A percentile compares a stretch with the other conserved stretches of the same genome.
These are phyloP conservation scores for Asterionellopsis glacialis DNA, from an alignment of 108 stramenopile species.

Conservation along the genomic window DNA sequence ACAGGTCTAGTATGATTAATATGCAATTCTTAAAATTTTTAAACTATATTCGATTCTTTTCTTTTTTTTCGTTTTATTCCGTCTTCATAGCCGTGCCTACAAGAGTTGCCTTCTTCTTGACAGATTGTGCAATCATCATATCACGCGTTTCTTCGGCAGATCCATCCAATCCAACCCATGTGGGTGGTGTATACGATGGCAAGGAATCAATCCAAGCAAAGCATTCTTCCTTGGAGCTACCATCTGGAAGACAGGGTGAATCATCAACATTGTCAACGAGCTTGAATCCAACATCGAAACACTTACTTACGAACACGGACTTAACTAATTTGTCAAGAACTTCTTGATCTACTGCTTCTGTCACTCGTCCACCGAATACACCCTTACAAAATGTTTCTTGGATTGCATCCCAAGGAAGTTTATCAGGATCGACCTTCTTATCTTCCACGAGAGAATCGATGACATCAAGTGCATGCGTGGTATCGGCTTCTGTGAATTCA, in stretches of 20 bases:
- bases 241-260: slow-evolving; percentile 63
- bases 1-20: too few species aligned
- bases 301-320: slow-evolving; percentile 37
- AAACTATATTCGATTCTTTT: too few species aligned
- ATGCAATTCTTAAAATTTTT: too few species aligned
- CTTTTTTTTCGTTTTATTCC: too few species aligned
- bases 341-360: slow-evolving; percentile 55
- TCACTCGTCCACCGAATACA: slow-evolving; percentile 81
- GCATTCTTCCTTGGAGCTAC: slow-evolving; percentile 62
- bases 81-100: too few species aligned
- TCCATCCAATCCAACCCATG: slow-evolving; percentile 74
- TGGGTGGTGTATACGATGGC: slow-evolving; percentile 72
- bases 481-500: slow-evolving; percentile 97
- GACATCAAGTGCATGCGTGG: slow-evolving; percentile 85
- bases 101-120: slow-evolving; percentile 34
- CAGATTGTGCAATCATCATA: slow-evolving; percentile 48
- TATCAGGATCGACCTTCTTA: slow-evolving; percentile 61
- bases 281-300: slow-evolving; percentile 75
- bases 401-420: slow-evolving; percentile 87
- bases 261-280: slow-evolving; percentile 48
- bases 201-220: slow-evolving; percentile 66
- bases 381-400: slow-evolving; percentile 69
- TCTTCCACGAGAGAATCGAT: slow-evolving; percentile 76
- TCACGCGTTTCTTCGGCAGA: slow-evolving; percentile 66
- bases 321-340: slow-evolving; percentile 67